Percentiles rank a stretch among this genome's conserved stretches.
Evolutionary conservation across 345 rosid species (phyloP).

Genomic region (Salix brachista): DNA sequence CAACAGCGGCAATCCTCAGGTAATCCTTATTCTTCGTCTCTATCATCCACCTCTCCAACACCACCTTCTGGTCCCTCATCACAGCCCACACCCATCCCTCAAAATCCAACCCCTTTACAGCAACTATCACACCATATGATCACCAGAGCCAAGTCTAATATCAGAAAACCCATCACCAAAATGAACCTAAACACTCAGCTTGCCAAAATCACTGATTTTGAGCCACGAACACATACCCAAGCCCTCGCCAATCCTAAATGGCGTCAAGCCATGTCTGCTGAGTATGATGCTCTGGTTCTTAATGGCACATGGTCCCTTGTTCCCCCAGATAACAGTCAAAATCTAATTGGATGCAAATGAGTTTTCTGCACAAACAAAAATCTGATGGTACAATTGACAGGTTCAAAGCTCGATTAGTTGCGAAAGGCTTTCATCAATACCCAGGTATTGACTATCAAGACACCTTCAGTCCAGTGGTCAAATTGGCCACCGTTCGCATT

Average conservation of each 20-base stretch:
- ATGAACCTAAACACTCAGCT: too few species aligned
- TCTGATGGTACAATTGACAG: neutral
- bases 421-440: neutral
- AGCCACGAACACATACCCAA: too few species aligned
- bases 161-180: too few species aligned
- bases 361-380: neutral
- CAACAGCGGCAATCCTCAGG: too few species aligned
- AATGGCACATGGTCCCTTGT: neutral
- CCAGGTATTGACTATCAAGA: neutral
- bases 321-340: neutral
- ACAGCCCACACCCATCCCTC: too few species aligned
- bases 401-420: neutral
- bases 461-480: neutral
- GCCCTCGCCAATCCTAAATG: neutral
- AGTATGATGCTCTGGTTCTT: neutral
- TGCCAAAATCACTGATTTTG: accelerated
- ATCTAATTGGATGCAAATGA: neutral
- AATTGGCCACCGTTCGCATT: neutral
- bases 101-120: accelerated
- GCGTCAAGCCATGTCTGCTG: neutral
- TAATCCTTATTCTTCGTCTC: too few species aligned
- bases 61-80: too few species aligned
- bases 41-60: too few species aligned
- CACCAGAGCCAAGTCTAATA: too few species aligned
- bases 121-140: too few species aligned